phyloP scores from a whole-genome alignment of 768 basidiomycete species.

The Podaxis carcinomalis region DNA sequence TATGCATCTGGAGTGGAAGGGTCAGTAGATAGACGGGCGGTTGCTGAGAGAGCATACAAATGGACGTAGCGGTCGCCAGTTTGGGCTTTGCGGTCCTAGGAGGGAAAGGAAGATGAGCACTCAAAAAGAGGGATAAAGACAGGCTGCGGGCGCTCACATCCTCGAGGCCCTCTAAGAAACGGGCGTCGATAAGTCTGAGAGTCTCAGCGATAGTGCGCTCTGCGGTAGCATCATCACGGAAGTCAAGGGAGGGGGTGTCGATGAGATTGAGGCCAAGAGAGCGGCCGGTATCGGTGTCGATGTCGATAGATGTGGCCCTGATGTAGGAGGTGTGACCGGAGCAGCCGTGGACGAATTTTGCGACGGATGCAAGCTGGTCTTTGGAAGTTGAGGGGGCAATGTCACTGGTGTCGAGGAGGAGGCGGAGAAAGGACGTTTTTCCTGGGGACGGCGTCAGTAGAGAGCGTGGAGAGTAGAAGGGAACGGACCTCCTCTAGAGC shows the following conservation, averaged over 20 bases:
- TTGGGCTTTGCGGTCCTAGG: constrained; percentile 68
- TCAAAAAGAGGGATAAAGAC: constrained; percentile 14
- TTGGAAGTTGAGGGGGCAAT: constrained; percentile 58
- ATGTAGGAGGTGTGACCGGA: constrained; percentile 69
- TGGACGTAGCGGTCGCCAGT: constrained; percentile 77
- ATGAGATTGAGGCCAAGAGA: constrained; percentile 65
- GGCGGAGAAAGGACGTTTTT: constrained; percentile 84
- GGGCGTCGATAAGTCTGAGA: constrained; percentile 64
- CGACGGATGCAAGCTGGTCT: constrained; percentile 76
- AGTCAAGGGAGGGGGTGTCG: constrained; percentile 82
- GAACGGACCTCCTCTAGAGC: constrained; percentile 62
- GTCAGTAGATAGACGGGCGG: constrained; percentile 6
- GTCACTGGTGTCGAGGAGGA: constrained; percentile 77
- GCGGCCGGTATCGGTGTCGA: constrained; percentile 53
- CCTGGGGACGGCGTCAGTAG: constrained; percentile 33
- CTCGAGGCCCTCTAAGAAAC: constrained; percentile 70
- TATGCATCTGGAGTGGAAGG: constrained; percentile 53
- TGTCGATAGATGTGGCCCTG: constrained; percentile 66
- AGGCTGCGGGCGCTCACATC: constrained; percentile 54
- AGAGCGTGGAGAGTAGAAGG: constrained; percentile 12
- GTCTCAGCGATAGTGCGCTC: constrained; percentile 67
- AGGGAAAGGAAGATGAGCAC: constrained; percentile 16
- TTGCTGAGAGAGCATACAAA: constrained; percentile 47
- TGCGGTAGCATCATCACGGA: constrained; percentile 56
- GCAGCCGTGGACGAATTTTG: constrained; percentile 77